Conservation (phyloP, 2,329 filamentous ascomycete species). For the Aspergillus unguis region DNA sequence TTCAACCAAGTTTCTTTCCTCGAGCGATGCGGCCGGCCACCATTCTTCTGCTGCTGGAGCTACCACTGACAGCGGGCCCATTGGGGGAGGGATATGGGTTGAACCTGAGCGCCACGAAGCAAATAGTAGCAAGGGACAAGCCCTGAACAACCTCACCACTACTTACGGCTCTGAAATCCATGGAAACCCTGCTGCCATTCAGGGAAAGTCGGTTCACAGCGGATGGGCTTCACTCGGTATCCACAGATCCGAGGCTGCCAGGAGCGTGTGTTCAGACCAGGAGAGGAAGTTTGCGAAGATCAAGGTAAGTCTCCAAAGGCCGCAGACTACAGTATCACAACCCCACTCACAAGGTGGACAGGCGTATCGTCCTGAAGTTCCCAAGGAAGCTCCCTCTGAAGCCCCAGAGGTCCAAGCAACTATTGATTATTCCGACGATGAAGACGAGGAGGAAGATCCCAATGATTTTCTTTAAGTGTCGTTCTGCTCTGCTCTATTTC, state of each 20-base stretch:
- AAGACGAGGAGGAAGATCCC: constrained; percentile 20
- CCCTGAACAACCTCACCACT: constrained; percentile 10
- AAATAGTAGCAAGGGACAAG: constrained; percentile 8
- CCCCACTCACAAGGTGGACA: not conserved
- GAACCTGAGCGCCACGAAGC: constrained; percentile 11
- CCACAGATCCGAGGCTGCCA: not conserved
- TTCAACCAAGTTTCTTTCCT: constrained; percentile 5
- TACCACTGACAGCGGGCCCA: constrained; percentile 19
- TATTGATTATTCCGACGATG: constrained; percentile 21
- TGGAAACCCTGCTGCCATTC: constrained; percentile 4
- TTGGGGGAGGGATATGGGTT: constrained; percentile 20
- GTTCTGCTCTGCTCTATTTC: not conserved
- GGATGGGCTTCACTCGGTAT: constrained; percentile 19
- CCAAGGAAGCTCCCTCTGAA: constrained; percentile 18
- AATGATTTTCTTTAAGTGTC: constrained; percentile 11
- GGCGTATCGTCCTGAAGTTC: constrained; percentile 20
- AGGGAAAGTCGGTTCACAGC: constrained; percentile 13
- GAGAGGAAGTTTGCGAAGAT: constrained; percentile 26
- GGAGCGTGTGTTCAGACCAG: not conserved
- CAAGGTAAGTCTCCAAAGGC: constrained; percentile 5
- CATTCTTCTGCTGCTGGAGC: constrained; percentile 5
- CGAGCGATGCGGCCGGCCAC: not conserved
- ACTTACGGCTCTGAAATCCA: constrained; percentile 21
- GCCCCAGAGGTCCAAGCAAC: constrained; percentile 17
- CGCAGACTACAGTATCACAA: no score